Evolutionary conservation across 2,329 filamentous ascomycete genomes (phyloP).

Genomic region (Arthrinium phaeospermum): DNA sequence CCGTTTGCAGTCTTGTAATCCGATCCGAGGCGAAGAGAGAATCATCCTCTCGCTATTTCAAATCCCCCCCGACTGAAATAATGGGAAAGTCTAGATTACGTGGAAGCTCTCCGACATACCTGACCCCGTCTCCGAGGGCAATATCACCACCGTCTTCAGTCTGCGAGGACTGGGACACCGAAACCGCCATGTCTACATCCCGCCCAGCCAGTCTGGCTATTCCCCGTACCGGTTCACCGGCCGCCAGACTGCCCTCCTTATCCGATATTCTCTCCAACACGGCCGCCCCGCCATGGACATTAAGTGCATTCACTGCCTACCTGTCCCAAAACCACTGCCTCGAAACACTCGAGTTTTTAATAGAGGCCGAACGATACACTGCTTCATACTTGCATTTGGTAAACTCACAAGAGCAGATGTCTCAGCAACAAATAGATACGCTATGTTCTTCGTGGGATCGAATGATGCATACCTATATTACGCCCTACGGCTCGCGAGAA

Average conservation of each 20-base stretch:
- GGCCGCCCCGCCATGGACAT: slow-evolving; percentile 85
- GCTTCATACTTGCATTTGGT: slow-evolving; percentile 57
- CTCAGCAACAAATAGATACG: slow-evolving; percentile 60
- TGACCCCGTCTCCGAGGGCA: slow-evolving; percentile 48
- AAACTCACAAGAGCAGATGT: slow-evolving; percentile 47
- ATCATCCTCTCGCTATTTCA: background rate
- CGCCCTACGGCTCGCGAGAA: slow-evolving; percentile 82
- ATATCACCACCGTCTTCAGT: slow-evolving; percentile 52
- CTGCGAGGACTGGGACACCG: slow-evolving; percentile 50
- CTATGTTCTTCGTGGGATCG: slow-evolving; percentile 85
- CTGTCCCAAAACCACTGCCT: slow-evolving; percentile 96
- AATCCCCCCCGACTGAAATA: slow-evolving; percentile 29
- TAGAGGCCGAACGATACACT: slow-evolving; percentile 88
- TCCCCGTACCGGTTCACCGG: slow-evolving; percentile 45
- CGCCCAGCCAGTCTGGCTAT: slow-evolving; percentile 56
- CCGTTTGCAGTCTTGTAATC: slow-evolving; percentile 1
- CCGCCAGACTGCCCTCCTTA: slow-evolving; percentile 67
- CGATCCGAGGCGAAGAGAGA: slow-evolving; percentile 14
- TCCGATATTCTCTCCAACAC: slow-evolving; percentile 87
- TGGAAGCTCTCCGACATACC: slow-evolving; percentile 50
- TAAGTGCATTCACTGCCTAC: slow-evolving; percentile 94
- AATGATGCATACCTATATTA: slow-evolving; percentile 87
- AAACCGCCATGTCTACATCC: slow-evolving; percentile 53
- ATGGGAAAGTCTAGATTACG: slow-evolving; percentile 56
- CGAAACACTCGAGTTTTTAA: slow-evolving; percentile 94